Conservation (phyloP, 257 asterid species). For the Nyctanthes arbortristis region DNA sequence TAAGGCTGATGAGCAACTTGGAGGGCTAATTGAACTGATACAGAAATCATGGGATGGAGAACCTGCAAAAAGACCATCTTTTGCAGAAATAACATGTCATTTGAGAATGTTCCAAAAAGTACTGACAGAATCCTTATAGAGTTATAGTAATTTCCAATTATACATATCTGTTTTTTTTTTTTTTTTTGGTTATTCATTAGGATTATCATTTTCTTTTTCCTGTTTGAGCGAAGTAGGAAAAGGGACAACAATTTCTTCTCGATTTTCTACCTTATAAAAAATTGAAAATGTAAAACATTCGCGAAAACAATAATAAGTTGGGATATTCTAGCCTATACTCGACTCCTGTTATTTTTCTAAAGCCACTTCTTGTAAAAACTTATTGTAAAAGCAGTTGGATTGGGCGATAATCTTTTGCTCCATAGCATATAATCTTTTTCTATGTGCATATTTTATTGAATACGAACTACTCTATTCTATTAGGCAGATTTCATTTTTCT, state of each 20-base stretch:
- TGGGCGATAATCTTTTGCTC: too few relatives aligned
- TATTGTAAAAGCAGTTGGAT: too few relatives aligned
- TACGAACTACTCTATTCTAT: too few relatives aligned
- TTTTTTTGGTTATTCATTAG: neutral
- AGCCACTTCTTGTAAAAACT: too few relatives aligned
- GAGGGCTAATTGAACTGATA: conserved; percentile 44
- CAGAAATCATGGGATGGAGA: conserved; percentile 61
- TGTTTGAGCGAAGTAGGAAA: neutral
- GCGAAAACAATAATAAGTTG: neutral
- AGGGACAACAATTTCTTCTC: neutral
- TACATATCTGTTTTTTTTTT: neutral
- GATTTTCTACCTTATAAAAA: neutral
- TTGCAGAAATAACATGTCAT: conserved; percentile 44
- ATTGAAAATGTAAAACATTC: neutral
- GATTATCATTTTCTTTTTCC: neutral
- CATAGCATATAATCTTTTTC: too few relatives aligned
- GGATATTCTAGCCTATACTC: neutral
- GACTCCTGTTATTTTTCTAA: too few relatives aligned
- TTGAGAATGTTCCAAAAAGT: conserved; percentile 40
- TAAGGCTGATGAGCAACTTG: conserved; percentile 29
- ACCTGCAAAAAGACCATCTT: conserved; percentile 53
- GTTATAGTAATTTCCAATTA: neutral
- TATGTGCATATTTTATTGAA: too few relatives aligned
- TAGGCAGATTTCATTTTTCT: too few relatives aligned
- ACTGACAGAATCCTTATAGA: conserved; percentile 17